These are phyloP conservation scores for Porogramme epimiltina DNA, from an alignment of 1,284 basidiomycete genomes.

Conservation along the genomic window DNA sequence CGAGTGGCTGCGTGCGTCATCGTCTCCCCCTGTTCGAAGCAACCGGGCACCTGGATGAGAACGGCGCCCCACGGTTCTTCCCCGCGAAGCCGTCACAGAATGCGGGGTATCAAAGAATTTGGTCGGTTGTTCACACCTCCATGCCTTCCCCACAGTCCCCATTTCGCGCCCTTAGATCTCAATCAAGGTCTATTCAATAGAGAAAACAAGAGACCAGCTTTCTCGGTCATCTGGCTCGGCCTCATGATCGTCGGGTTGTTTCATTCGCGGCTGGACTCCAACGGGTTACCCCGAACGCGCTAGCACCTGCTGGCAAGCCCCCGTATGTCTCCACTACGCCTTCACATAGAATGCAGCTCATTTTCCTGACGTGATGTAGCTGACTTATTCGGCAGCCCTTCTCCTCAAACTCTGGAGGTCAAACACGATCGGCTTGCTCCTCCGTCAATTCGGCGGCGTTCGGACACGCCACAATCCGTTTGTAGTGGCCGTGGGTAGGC, in stretches of 20 bases:
- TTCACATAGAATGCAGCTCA: no score
- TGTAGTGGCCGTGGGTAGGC: conserved; percentile 12
- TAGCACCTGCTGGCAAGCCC: conserved; percentile 6
- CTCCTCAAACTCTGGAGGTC: no score
- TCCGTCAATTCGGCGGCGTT: no score
- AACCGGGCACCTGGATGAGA: not conserved
- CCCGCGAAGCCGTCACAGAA: conserved; percentile 11
- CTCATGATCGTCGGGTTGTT: conserved; percentile 23
- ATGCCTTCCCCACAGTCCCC: conserved; percentile 2
- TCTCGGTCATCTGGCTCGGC: conserved; percentile 22
- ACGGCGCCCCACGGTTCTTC: conserved; percentile 2
- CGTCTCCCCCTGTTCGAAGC: not conserved
- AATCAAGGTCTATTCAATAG: conserved; percentile 18
- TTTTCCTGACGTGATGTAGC: no score
- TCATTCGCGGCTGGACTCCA: conserved; percentile 18
- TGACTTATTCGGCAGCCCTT: no score
- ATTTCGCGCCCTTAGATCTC: conserved; percentile 7
- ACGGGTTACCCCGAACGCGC: conserved; percentile 1
- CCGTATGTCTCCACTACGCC: no score
- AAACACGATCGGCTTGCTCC: no score
- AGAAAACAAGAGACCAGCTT: not conserved
- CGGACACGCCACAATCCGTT: no score
- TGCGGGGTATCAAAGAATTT: conserved; percentile 15
- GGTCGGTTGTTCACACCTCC: conserved; percentile 18
- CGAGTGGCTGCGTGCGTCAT: not conserved